phyloP scores from a whole-genome alignment of 2,329 filamentous ascomycete species.

The Apiospora malaysiana region DNA sequence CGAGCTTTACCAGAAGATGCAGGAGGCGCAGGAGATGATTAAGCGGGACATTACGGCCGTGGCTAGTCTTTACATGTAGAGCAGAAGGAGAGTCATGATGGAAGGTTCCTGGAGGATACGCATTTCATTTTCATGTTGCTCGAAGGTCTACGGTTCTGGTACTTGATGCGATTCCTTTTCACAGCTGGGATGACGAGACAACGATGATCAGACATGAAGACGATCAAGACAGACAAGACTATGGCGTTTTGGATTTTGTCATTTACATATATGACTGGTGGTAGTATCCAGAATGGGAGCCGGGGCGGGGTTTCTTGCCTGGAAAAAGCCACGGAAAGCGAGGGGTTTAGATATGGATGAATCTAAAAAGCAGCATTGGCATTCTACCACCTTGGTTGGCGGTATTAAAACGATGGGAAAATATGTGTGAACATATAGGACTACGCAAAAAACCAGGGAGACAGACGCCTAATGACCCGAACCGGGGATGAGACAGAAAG shows the following conservation, averaged over 20 bases:
- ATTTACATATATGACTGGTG: background rate
- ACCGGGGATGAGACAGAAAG: background rate
- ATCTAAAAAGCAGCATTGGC: background rate
- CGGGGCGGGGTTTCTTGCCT: background rate
- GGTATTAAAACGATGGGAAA: background rate
- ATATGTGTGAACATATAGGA: slow-evolving; percentile 5
- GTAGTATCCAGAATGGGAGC: background rate
- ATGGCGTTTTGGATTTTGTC: background rate
- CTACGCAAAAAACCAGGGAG: slow-evolving; percentile 1
- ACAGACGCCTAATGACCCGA: background rate
- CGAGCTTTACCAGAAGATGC: slow-evolving; percentile 93
- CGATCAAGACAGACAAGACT: background rate
- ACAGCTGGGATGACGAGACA: background rate
- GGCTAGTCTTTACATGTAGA: slow-evolving; percentile 83
- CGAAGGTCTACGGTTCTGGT: too few relatives aligned
- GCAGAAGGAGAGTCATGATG: too few relatives aligned
- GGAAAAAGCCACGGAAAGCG: background rate
- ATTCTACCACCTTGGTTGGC: background rate
- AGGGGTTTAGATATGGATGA: background rate
- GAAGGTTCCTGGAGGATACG: background rate
- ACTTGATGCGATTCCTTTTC: background rate
- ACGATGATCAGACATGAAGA: background rate
- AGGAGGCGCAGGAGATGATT: slow-evolving; percentile 95
- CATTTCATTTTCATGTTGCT: background rate
- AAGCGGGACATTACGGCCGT: slow-evolving; percentile 94